Evolutionary conservation across 352 stramenopile genomes (phyloP), one percentile per base, ranked within the genome.

Genomic region (Blastocystis sp.): DNA sequence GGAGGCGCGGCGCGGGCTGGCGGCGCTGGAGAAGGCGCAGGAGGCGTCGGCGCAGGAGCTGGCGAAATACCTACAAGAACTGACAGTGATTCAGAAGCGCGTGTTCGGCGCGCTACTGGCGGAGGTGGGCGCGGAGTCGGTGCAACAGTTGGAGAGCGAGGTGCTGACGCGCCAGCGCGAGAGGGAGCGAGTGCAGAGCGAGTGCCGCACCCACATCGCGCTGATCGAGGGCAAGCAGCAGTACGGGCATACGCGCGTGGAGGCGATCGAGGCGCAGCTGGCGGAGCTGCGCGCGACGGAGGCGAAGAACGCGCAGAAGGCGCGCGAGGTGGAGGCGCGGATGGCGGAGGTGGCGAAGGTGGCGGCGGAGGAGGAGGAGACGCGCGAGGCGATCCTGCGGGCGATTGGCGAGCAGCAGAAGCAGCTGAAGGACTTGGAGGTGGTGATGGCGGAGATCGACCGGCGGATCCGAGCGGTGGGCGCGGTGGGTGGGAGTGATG

Each of bases 391-490:
- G 70, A 92, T 92, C 52, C 94, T 94, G n/a, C 71, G 89, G 0
- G 92, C 92, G 84, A 92, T 93, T 40, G 93, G 94, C 60, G 89
- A 93, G 81, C 91, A 69, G 71, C 89, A 89, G 70, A 90, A 93
- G 77, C 89, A 90, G 48, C 90, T 89, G 14, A 89, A 90, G 57
- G 76, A 93, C 1, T 90, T 70, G 11, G 95, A 97, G 89, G 91
- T 98, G 3, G 91, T 92, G 38, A 90, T 91, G 0, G 93, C 97
- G 89, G 96, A 98, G 80, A 94, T 93, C 21, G 91, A 93, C 9
- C 90, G 98, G 57, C 52, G 57, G 4, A 84, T 84, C 38, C 74
- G 74, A 10, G 42, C 21, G 21, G 66, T 77, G 17, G 66, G 17
- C 21, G 6, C 24, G 34, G 66, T 3, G 4, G 7, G 95, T 98